These are phyloP conservation scores for Penicillium sp. DNA, from an alignment of 2,329 filamentous ascomycete genomes.

Conservation along the genomic window DNA sequence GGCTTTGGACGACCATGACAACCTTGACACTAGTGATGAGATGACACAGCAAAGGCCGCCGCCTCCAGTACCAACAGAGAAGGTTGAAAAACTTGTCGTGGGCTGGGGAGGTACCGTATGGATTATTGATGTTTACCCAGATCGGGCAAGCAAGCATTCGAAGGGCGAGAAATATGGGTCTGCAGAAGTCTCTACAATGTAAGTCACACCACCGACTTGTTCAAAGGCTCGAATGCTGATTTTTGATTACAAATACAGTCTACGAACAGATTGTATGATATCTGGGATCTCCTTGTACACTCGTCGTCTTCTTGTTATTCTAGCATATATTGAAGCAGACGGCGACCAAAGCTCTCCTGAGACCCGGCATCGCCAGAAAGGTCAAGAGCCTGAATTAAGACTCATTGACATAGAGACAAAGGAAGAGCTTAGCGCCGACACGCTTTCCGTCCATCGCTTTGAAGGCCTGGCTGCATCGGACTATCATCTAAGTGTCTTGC, in stretches of 20 bases:
- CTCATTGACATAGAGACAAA: conserved; percentile 85
- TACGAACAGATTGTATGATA: conserved; percentile 96
- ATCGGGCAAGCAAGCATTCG: conserved; percentile 65
- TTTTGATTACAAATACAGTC: conserved; percentile 48
- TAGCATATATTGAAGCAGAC: conserved; percentile 82
- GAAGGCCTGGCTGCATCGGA: conserved; percentile 84
- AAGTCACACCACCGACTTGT: conserved; percentile 42
- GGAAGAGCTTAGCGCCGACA: conserved; percentile 82
- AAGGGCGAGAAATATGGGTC: conserved; percentile 73
- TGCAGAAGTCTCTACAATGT: conserved; percentile 92
- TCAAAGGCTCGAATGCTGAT: conserved; percentile 25
- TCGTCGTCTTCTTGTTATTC: conserved; percentile 81
- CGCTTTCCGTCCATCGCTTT: conserved; percentile 79
- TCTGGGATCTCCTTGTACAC: conserved; percentile 97
- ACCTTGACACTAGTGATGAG: conserved; percentile 33
- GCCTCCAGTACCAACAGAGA: conserved; percentile 44
- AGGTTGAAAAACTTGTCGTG: conserved; percentile 74
- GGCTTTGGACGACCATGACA: conserved; percentile 71
- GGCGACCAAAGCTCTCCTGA: conserved; percentile 61
- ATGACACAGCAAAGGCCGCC: conserved; percentile 41
- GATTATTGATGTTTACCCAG: conserved; percentile 87
- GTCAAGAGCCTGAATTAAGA: conserved; percentile 81
- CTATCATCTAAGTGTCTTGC: conserved; percentile 85
- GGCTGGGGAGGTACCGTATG: conserved; percentile 97
- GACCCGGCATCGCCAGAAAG: conserved; percentile 71